These are phyloP conservation scores for Mycena capillaripes DNA, from an alignment of 768 basidiomycete species.

Conservation along the genomic window DNA sequence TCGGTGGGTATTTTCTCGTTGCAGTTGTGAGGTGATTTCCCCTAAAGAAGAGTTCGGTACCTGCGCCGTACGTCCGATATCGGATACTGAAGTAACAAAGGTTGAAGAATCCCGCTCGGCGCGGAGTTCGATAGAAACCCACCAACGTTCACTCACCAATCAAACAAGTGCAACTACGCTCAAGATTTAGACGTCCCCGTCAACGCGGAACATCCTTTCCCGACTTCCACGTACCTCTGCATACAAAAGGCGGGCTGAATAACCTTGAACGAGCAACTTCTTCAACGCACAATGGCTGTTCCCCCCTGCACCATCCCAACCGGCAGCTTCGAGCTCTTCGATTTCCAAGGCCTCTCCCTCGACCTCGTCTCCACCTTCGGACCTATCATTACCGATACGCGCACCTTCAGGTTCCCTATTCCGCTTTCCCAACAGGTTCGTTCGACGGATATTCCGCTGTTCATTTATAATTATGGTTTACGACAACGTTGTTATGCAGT, in stretches of 20 bases:
- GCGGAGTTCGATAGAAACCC: background rate
- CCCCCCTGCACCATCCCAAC: conserved; percentile 10
- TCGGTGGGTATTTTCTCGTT: background rate
- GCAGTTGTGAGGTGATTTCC: conserved; percentile 13
- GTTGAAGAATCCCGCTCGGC: too few species aligned
- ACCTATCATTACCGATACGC: background rate
- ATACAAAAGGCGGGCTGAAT: conserved; percentile 4
- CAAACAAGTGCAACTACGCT: too few species aligned
- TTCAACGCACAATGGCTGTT: conserved; percentile 12
- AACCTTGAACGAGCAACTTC: conserved; percentile 1
- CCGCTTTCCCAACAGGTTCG: background rate
- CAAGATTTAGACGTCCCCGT: background rate
- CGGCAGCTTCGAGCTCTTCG: background rate
- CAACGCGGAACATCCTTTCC: background rate
- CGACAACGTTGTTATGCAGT: background rate
- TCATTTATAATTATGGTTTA: background rate
- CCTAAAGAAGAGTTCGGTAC: background rate
- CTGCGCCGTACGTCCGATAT: background rate
- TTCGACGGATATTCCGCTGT: background rate
- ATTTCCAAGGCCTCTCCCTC: background rate
- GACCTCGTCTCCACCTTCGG: background rate
- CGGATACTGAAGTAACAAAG: too few species aligned
- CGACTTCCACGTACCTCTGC: background rate
- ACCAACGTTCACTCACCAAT: background rate
- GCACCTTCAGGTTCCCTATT: background rate